Evolutionary conservation across 2,329 filamentous ascomycete species (phyloP), one percentile per base, ranked within the genome.

Genomic region (Balansia obtecta): DNA sequence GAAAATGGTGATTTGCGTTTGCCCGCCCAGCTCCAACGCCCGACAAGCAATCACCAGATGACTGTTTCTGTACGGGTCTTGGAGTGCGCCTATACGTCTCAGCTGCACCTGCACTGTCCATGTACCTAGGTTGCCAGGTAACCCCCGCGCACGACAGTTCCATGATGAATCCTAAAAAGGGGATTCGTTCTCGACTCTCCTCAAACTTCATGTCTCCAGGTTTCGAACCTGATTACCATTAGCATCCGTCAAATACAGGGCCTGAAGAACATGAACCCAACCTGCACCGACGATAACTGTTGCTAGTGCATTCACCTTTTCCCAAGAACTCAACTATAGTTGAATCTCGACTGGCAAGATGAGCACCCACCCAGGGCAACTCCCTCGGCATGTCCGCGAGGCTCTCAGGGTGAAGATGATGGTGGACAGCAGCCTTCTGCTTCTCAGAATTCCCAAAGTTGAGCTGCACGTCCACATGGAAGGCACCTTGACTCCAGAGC

Each of bases 401-500:
- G 32, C 30, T n/a, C 45, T 46, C 30, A 34, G 16, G 32, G 33
- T 37, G 7, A 32, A 22, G 5, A 13, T 46, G 4, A 15, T 38
- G 20, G 8, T 15, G 9, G 18, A 15, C 30, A 22, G 18, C 30
- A 9, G 33, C 16, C n/a, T 38, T 9, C 45, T 46, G 32, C 30
- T 46, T 20, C 45, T 38, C 30, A 27, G 18, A 20, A 18, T 89
- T 40, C 85, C 85, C 55, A 88, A 89, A 71, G 86, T 82, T 68
- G 85, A 90, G 64, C 85, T 88, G 60, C 86, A 89, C 66, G 77
- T 89, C 52, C 85, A 89, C 63, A 73, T 90, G 32, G 85, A 89
- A 65, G 86, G 85, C 52, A 82, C 83, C 10, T 73, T 89, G 30
- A 79, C 80, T 22, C 84, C 85, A 4, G 67, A 72, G 48, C 71